These are phyloP conservation scores for Coemansia sp. DNA, from an alignment of 192 early-diverging fungal species.

Conservation along the genomic window DNA sequence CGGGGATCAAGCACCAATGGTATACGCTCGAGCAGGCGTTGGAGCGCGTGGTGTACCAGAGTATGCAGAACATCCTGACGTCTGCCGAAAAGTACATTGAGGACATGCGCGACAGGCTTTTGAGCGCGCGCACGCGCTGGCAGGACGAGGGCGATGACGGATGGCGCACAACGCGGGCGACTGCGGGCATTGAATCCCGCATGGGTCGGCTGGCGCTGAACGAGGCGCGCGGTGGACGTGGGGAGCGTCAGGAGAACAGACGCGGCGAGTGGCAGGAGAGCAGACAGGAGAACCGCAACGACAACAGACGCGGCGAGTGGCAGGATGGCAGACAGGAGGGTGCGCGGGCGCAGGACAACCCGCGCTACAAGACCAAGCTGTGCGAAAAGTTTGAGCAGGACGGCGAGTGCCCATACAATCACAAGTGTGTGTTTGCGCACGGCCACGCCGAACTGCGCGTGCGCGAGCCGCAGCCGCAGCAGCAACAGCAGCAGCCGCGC, in stretches of 20 bases:
- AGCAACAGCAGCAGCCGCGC: neutral
- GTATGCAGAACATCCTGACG: conserved; percentile 78
- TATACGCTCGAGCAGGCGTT: conserved; percentile 52
- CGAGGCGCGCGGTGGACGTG: neutral
- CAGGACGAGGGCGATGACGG: conserved; percentile 40
- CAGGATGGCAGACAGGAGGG: neutral
- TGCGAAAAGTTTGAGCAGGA: conserved; percentile 84
- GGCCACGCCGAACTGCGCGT: conserved; percentile 54
- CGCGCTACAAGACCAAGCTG: conserved; percentile 83
- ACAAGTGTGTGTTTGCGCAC: conserved; percentile 93
- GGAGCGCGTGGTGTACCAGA: conserved; percentile 67
- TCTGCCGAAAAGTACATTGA: neutral
- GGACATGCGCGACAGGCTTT: conserved; percentile 1
- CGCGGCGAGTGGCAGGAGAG: neutral
- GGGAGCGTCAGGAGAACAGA: neutral
- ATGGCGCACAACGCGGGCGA: conserved; percentile 28
- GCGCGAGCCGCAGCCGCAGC: conserved; percentile 34
- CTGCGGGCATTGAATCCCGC: conserved; percentile 15
- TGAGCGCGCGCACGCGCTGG: conserved; percentile 34
- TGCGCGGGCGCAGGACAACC: conserved; percentile 58
- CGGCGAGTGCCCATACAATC: conserved; percentile 88
- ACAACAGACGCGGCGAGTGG: neutral
- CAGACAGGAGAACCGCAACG: neutral
- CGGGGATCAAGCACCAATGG: conserved; percentile 74
- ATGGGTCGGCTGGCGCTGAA: conserved; percentile 21